These are phyloP conservation scores for Fusarium devonianum DNA, from an alignment of 2,329 filamentous ascomycete species.

Conservation along the genomic window DNA sequence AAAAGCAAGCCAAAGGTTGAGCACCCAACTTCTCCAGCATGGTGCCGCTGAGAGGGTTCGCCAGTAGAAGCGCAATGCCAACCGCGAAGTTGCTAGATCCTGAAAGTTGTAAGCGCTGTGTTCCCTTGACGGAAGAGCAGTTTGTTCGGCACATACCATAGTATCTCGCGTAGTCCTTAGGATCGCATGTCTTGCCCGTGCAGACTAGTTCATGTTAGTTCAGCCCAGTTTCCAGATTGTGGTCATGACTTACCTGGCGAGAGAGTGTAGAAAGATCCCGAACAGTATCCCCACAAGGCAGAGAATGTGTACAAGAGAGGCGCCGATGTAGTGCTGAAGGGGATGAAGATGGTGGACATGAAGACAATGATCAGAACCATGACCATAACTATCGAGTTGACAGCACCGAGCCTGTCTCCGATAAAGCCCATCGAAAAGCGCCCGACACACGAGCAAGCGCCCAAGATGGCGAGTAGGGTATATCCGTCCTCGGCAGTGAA, in stretches of 20 bases:
- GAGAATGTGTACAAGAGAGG: slow-evolving; percentile 52
- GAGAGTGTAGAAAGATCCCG: slow-evolving; percentile 54
- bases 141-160: slow-evolving; percentile 33
- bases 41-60: slow-evolving; percentile 53
- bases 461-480: slow-evolving; percentile 52
- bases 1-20: slow-evolving; percentile 52
- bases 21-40: slow-evolving; percentile 53
- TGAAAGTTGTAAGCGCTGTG: slow-evolving; percentile 38
- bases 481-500: slow-evolving; percentile 49
- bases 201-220: slow-evolving; percentile 47
- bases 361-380: slow-evolving; percentile 46
- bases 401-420: slow-evolving; percentile 52
- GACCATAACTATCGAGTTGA: slow-evolving; percentile 44
- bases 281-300: slow-evolving; percentile 56
- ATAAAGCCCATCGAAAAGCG: slow-evolving; percentile 51
- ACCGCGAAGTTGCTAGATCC: slow-evolving; percentile 55
- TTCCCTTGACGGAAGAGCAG: rapidly evolving
- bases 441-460: slow-evolving; percentile 51
- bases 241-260: slow-evolving; percentile 36
- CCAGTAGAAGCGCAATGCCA: slow-evolving; percentile 52
- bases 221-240: no score
- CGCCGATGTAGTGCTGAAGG: slow-evolving; percentile 49
- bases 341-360: slow-evolving; percentile 52
- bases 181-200: slow-evolving; percentile 53
- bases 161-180: slow-evolving; percentile 54